Conservation (phyloP, 1,284 basidiomycete species). For the Sparassis latifolia region DNA sequence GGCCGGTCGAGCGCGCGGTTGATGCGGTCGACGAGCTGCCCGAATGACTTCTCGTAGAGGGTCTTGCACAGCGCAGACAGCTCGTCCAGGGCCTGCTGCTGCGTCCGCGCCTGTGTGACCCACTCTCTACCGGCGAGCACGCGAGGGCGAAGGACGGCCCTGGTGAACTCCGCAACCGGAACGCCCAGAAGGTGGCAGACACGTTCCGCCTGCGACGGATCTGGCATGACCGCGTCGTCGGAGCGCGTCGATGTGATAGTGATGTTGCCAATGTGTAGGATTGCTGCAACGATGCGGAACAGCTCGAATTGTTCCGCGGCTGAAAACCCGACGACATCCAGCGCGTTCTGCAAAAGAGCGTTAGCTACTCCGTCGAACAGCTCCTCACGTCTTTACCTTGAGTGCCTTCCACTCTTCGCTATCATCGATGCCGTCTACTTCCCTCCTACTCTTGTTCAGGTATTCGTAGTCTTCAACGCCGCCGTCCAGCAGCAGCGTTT, state of each 20-base stretch:
- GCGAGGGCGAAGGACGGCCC: conserved; percentile 82
- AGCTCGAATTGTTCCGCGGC: conserved; percentile 84
- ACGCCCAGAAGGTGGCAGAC: conserved; percentile 93
- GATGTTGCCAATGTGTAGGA: conserved; percentile 96
- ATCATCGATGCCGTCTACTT: conserved; percentile 96
- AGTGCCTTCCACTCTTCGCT: conserved; percentile 82
- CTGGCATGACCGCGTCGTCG: conserved; percentile 85
- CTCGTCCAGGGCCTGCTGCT: conserved; percentile 92
- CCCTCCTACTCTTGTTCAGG: conserved; percentile 82
- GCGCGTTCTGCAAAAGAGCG: conserved; percentile 47
- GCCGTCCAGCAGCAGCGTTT: conserved; percentile 71
- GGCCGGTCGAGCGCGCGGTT: conserved; percentile 93
- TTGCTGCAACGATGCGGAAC: conserved; percentile 90
- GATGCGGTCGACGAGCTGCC: conserved; percentile 89
- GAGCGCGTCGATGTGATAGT: conserved; percentile 75
- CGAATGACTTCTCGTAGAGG: conserved; percentile 96
- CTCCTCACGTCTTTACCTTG: conserved; percentile 39
- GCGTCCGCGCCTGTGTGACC: conserved; percentile 90
- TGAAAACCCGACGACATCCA: conserved; percentile 86
- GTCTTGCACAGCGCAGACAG: conserved; percentile 92
- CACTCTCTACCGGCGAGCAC: conserved; percentile 95
- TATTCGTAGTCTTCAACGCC: conserved; percentile 85
- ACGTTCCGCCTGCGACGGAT: conserved; percentile 80
- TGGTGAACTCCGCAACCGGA: conserved; percentile 85
- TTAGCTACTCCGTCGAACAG: conserved; percentile 2